These are phyloP conservation scores for Podospora bellae-mahoneyi DNA, from an alignment of 495 filamentous ascomycete species.

Conservation along the genomic window DNA sequence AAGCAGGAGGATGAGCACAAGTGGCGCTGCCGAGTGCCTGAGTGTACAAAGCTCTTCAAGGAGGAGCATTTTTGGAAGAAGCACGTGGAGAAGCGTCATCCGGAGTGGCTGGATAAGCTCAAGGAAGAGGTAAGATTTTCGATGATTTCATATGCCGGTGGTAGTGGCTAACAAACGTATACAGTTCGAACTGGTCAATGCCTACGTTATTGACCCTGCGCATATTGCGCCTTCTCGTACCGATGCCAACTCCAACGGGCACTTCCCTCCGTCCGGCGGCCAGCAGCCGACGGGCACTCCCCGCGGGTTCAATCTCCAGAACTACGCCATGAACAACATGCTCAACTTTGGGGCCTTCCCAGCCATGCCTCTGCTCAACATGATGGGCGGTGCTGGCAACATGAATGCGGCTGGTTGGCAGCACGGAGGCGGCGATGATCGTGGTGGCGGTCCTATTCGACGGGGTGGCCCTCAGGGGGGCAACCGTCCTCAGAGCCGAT, in stretches of 20 bases:
- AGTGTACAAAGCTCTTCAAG: conserved; percentile 96
- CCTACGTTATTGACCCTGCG: conserved; percentile 87
- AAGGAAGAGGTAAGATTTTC: conserved; percentile 69
- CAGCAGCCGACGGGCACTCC: conserved; percentile 79
- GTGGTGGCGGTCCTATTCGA: conserved; percentile 46
- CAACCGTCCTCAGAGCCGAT: conserved; percentile 45
- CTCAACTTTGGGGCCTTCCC: conserved; percentile 51
- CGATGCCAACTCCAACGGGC: conserved; percentile 96
- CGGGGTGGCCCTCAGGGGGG: conserved; percentile 41
- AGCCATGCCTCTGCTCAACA: conserved; percentile 51
- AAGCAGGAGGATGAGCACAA: conserved; percentile 97
- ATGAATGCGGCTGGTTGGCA: conserved; percentile 37
- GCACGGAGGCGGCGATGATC: conserved; percentile 40
- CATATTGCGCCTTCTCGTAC: conserved; percentile 88
- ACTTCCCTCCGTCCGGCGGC: conserved; percentile 76
- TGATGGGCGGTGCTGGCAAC: conserved; percentile 53
- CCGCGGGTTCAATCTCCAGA: conserved; percentile 83
- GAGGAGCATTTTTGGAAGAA: conserved; percentile 96
- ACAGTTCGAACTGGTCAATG: conserved; percentile 82
- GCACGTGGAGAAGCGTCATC: conserved; percentile 93
- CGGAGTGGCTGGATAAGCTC: conserved; percentile 79
- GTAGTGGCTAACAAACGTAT: background rate
- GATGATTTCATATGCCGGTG: conserved; percentile 11
- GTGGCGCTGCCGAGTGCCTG: conserved; percentile 91
- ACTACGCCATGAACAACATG: conserved; percentile 55